Percentiles rank a stretch among this genome's conserved stretches.
phyloP scores from a whole-genome alignment of 441 rosid genomes.

The Erodium trifolium region DNA sequence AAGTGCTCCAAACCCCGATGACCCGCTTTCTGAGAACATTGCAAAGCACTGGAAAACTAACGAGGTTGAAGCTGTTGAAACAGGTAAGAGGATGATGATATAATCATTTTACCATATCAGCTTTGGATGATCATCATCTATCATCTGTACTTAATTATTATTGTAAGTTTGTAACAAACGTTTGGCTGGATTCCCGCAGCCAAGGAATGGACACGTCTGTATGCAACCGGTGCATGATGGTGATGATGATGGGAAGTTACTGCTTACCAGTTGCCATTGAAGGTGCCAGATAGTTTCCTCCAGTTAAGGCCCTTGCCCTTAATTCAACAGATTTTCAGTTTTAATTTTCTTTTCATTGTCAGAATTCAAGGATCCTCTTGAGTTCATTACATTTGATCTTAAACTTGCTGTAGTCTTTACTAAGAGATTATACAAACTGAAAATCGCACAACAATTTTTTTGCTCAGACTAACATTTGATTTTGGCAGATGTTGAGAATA shows the following conservation, averaged over 20 bases:
- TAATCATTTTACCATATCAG: background rate
- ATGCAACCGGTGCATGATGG: constrained; percentile 83
- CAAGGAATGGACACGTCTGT: constrained; percentile 90
- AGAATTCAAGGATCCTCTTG: background rate
- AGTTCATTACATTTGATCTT: background rate
- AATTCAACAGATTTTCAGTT: background rate
- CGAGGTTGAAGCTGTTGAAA: constrained; percentile 96
- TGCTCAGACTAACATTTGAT: no score
- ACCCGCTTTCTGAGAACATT: constrained; percentile 95
- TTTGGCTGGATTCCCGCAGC: constrained; percentile 43
- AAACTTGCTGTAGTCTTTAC: no score
- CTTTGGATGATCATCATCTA: no score
- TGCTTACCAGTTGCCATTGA: no score
- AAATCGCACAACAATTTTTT: no score
- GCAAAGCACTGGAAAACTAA: constrained; percentile 99
- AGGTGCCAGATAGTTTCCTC: background rate
- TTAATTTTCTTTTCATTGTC: background rate
- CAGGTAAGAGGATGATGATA: constrained; percentile 36
- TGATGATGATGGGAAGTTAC: no score
- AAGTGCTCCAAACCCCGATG: constrained; percentile 99
- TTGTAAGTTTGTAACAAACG: no score
- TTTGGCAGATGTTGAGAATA: no score
- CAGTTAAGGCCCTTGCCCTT: background rate
- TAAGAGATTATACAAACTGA: no score
- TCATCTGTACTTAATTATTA: no score